phyloP scores from a whole-genome alignment of 2,329 filamentous ascomycete species.

The Aspergillus ustus region DNA sequence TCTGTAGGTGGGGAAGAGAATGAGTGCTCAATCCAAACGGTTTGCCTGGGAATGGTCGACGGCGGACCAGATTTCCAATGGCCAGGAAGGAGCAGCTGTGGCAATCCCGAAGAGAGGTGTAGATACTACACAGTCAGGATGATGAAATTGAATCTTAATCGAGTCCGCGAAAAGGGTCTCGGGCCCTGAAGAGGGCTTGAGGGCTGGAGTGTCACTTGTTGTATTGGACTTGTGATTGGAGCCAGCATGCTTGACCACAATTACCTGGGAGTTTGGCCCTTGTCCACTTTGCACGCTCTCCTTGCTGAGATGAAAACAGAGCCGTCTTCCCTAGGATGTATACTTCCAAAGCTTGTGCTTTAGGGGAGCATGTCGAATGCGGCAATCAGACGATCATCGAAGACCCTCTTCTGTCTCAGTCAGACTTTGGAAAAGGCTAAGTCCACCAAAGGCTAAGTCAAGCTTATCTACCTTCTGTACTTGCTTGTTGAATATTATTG shows the following conservation, averaged over 20 bases:
- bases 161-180: neutral
- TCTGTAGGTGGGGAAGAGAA: constrained; percentile 20
- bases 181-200: neutral
- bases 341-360: neutral
- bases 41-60: constrained; percentile 2
- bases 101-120: neutral
- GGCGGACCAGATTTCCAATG: constrained; percentile 1
- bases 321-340: neutral
- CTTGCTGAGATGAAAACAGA: neutral
- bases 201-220: constrained; percentile 5
- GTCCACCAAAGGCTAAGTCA: neutral
- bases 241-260: neutral
- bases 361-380: neutral
- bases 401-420: neutral
- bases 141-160: neutral
- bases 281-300: neutral
- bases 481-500: neutral
- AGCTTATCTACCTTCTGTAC: neutral
- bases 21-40: constrained; percentile 4
- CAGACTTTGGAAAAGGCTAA: neutral
- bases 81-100: constrained; percentile 3
- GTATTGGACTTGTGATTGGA: constrained; percentile 7
- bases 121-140: neutral
- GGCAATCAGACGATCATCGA: neutral
- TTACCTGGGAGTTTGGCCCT: neutral